Evolutionary conservation across 148 eudicot genomes (phyloP).

Genomic region (Rhododendron mucronatum): DNA sequence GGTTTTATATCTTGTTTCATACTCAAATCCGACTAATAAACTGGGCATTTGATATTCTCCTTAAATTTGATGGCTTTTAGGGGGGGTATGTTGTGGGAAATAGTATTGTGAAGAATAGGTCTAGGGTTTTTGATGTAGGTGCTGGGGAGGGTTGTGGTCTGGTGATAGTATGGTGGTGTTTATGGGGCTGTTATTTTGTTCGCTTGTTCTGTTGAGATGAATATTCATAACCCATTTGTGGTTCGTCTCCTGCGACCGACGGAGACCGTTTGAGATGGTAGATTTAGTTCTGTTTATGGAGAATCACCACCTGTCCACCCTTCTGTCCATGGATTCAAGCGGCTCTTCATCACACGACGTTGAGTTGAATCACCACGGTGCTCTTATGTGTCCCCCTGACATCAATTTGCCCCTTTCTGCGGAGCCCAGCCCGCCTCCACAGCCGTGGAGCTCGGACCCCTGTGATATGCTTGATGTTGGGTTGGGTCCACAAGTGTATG

Average conservation of each 20-base stretch:
- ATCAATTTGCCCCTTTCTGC: conserved; percentile 56
- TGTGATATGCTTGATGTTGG: conserved; percentile 46
- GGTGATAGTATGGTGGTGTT: conserved; percentile 17
- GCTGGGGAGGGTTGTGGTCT: neutral
- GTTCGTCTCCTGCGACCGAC: conserved; percentile 8
- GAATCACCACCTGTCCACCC: conserved; percentile 62
- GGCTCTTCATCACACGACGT: conserved; percentile 60
- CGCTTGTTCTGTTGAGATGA: conserved; percentile 15
- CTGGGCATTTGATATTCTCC: conserved; percentile 8
- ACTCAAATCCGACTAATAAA: neutral
- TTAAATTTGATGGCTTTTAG: neutral
- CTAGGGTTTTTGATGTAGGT: conserved; percentile 16
- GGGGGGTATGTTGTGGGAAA: neutral
- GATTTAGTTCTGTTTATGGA: conserved; percentile 43
- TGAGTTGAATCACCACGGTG: conserved; percentile 59
- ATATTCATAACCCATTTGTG: neutral
- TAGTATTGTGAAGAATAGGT: conserved; percentile 6
- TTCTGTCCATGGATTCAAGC: conserved; percentile 72
- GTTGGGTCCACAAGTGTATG: conserved; percentile 41
- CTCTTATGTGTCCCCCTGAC: conserved; percentile 50
- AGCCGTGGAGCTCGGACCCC: conserved; percentile 35
- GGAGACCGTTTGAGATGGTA: conserved; percentile 35
- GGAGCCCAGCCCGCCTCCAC: conserved; percentile 55
- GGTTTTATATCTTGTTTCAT: conserved; percentile 2
- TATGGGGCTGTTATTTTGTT: conserved; percentile 1